Evolutionary conservation across 2,329 filamentous ascomycete genomes (phyloP).

Genomic region (Sclerotinia subarctica): DNA sequence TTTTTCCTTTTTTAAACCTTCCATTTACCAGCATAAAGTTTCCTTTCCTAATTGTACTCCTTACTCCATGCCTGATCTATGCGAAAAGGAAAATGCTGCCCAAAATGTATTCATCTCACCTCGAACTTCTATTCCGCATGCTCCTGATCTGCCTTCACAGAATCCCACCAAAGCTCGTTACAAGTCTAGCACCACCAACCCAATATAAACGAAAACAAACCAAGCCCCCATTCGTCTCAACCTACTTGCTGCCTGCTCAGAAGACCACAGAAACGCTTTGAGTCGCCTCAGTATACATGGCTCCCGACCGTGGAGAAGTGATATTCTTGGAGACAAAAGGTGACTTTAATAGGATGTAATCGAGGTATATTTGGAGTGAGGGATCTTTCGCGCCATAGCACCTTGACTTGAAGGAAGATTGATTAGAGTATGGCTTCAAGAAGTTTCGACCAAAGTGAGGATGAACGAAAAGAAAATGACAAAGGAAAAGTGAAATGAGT

Average conservation of each 20-base stretch:
- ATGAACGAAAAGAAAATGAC: neutral
- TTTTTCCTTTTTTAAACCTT: neutral
- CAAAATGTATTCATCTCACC: neutral
- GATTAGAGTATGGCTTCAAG: neutral
- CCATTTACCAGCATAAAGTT: neutral
- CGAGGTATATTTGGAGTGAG: neutral
- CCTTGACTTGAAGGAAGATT: neutral
- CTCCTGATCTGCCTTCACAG: neutral
- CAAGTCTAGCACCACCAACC: neutral
- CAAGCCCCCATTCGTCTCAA: neutral
- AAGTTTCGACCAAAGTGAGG: neutral
- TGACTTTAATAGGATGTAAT: neutral
- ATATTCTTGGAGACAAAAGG: neutral
- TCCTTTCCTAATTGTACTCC: neutral
- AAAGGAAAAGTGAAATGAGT: neutral
- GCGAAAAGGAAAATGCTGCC: neutral
- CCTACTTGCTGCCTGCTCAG: conserved; percentile 8
- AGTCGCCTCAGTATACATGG: conserved; percentile 14
- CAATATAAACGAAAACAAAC: neutral
- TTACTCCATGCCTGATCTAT: neutral
- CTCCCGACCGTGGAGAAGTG: conserved; percentile 5
- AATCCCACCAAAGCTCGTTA: neutral
- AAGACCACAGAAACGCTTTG: conserved; percentile 5
- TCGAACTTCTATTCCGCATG: neutral
- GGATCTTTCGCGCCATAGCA: neutral